Percentiles rank a stretch among this genome's conserved stretches.
These are phyloP conservation scores for Spergularia bocconei DNA, from an alignment of 148 eudicot genomes.

Conservation along the genomic window DNA sequence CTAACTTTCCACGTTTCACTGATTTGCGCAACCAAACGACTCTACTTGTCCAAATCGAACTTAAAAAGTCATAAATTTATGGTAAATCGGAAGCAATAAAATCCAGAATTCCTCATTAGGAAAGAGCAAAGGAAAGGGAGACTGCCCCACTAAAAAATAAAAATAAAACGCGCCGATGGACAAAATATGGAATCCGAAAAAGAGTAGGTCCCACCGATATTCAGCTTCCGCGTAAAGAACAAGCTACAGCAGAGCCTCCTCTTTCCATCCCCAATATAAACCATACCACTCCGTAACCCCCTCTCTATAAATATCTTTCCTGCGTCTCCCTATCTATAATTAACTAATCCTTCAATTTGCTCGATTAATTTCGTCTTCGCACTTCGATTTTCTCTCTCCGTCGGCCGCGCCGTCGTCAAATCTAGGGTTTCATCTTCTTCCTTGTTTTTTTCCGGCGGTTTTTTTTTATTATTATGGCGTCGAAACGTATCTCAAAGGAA, in stretches of 20 bases:
- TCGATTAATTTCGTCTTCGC: not conserved
- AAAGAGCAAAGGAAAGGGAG: not conserved
- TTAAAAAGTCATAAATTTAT: too few relatives aligned
- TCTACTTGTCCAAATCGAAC: too few relatives aligned
- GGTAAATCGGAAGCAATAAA: too few relatives aligned
- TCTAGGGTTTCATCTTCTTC: not conserved
- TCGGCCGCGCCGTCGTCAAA: not conserved
- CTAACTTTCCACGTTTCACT: too few relatives aligned
- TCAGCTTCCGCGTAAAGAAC: slow-evolving; percentile 27
- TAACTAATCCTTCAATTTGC: not conserved
- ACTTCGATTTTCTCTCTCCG: not conserved
- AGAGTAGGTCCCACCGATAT: slow-evolving; percentile 8
- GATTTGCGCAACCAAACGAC: too few relatives aligned
- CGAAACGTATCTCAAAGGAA: slow-evolving; percentile 79
- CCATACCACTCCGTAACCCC: not conserved
- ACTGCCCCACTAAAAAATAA: not conserved
- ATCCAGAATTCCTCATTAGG: too few relatives aligned
- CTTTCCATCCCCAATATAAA: not conserved
- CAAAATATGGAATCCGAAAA: slow-evolving; percentile 22
- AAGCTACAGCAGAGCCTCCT: slow-evolving; percentile 10
- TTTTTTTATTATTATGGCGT: slow-evolving; percentile 40
- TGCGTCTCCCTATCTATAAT: too few relatives aligned
- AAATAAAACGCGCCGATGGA: not conserved
- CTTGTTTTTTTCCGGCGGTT: not conserved
- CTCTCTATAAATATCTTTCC: not conserved